Conservation (phyloP, 768 basidiomycete species). For the Calocera viscosa region DNA sequence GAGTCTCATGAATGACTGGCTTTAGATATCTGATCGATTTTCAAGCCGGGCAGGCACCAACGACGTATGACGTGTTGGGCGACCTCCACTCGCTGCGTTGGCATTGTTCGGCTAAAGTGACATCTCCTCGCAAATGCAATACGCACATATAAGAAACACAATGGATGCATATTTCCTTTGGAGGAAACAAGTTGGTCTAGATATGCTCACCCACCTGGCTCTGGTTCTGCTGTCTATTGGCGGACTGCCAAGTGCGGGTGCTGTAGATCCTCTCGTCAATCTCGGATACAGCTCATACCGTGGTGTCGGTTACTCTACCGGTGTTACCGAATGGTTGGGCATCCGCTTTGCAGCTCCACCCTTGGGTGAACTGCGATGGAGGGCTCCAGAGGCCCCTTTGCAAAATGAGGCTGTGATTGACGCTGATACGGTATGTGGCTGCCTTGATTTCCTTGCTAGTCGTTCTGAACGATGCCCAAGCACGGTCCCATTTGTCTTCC, state of each 20-base stretch:
- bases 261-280: neutral
- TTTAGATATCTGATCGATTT: too few species aligned
- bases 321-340: neutral
- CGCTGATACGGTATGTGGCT: neutral
- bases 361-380: slow-evolving; percentile 1
- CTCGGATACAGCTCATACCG: neutral
- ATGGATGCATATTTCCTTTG: too few species aligned
- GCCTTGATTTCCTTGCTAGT: neutral
- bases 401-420: neutral
- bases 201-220: neutral
- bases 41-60: too few species aligned
- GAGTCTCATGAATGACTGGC: too few species aligned
- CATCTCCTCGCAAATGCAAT: too few species aligned
- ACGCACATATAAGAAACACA: too few species aligned
- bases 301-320: neutral
- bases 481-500: neutral
- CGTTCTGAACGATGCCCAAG: neutral
- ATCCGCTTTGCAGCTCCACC: neutral
- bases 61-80: too few species aligned
- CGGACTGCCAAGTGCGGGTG: neutral
- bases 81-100: too few species aligned
- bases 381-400: neutral
- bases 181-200: neutral
- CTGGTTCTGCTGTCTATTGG: neutral
- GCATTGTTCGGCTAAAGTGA: too few species aligned